These are phyloP conservation scores for Daldinia sp. DNA, from an alignment of 2,329 filamentous ascomycete species.

Conservation along the genomic window DNA sequence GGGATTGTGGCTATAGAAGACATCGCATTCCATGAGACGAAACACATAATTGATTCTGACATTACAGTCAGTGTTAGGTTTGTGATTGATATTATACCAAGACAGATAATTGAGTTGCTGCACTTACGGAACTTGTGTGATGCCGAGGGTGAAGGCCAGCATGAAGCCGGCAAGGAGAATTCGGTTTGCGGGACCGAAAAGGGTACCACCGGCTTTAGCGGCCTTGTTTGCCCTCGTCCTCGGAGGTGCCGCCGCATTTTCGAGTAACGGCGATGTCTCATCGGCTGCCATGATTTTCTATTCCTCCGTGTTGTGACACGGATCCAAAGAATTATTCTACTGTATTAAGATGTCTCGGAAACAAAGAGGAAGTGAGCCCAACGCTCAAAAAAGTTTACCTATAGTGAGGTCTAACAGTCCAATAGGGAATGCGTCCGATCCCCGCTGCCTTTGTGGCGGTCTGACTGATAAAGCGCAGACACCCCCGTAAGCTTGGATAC, in stretches of 20 bases:
- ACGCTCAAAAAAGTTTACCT: conserved; percentile 5
- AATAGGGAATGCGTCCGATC: conserved; percentile 10
- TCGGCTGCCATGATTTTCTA: conserved; percentile 38
- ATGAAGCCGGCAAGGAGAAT: conserved; percentile 51
- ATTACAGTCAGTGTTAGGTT: conserved; percentile 18
- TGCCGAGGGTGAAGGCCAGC: conserved; percentile 50
- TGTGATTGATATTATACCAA: neutral
- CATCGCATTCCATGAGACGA: conserved; percentile 77
- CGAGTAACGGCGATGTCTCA: conserved; percentile 42
- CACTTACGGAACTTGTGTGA: conserved; percentile 51
- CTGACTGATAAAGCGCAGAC: conserved; percentile 23
- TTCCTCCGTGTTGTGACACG: conserved; percentile 6
- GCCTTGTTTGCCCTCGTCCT: conserved; percentile 26
- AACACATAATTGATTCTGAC: conserved; percentile 71
- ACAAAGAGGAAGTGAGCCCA: conserved; percentile 3
- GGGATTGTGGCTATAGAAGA: conserved; percentile 72
- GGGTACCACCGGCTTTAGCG: conserved; percentile 27
- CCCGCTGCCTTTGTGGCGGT: conserved; percentile 22
- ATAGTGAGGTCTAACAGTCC: neutral
- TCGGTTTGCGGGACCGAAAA: conserved; percentile 49
- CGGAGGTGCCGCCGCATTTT: conserved; percentile 21
- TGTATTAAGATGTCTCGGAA: conserved; percentile 4
- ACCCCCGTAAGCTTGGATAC: conserved; percentile 13
- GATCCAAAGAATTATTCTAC: conserved; percentile 4
- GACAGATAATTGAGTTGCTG: neutral